These are phyloP conservation scores for Priceomyces medius DNA, from an alignment of 805 yeast genomes.

Conservation along the genomic window DNA sequence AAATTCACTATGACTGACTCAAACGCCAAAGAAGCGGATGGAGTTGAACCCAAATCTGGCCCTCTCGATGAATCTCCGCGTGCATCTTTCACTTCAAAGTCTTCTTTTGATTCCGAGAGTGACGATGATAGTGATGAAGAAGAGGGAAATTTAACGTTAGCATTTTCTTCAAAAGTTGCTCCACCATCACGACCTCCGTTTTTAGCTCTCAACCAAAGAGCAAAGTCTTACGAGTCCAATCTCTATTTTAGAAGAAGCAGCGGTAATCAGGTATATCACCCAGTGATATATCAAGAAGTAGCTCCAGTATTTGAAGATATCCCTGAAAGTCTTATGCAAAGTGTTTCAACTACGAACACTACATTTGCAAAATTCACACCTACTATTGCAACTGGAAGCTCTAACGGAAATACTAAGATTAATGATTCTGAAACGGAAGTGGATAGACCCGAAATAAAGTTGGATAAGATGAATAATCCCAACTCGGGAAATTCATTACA, in stretches of 20 bases:
- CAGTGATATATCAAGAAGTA: slow-evolving; percentile 30
- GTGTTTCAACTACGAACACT: slow-evolving; percentile 27
- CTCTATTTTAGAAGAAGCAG: slow-evolving; percentile 19
- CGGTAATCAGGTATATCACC: slow-evolving; percentile 20
- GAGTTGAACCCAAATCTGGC: slow-evolving; percentile 19
- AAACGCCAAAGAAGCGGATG: slow-evolving; percentile 16
- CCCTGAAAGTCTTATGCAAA: slow-evolving; percentile 37
- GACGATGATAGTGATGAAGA: slow-evolving; percentile 30
- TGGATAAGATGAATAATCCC: too few relatives aligned
- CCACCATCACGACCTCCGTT: slow-evolving; percentile 35
- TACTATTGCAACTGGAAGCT: slow-evolving; percentile 10
- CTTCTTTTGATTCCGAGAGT: slow-evolving; percentile 11
- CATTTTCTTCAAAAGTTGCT: slow-evolving; percentile 41
- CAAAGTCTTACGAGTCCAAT: slow-evolving; percentile 44
- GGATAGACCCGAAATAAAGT: neutral
- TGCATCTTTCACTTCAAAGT: slow-evolving; percentile 11
- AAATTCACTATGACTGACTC: slow-evolving; percentile 1
- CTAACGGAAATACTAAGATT: slow-evolving; percentile 8
- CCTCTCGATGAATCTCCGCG: slow-evolving; percentile 11
- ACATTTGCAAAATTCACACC: slow-evolving; percentile 12
- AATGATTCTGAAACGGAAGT: neutral
- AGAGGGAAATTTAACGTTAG: slow-evolving; percentile 46
- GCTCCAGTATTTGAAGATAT: slow-evolving; percentile 41
- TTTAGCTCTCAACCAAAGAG: slow-evolving; percentile 31
- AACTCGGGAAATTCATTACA: too few relatives aligned